Evolutionary conservation across 257 asterid species (phyloP).

Genomic region (Jaltomata sinuosa): DNA sequence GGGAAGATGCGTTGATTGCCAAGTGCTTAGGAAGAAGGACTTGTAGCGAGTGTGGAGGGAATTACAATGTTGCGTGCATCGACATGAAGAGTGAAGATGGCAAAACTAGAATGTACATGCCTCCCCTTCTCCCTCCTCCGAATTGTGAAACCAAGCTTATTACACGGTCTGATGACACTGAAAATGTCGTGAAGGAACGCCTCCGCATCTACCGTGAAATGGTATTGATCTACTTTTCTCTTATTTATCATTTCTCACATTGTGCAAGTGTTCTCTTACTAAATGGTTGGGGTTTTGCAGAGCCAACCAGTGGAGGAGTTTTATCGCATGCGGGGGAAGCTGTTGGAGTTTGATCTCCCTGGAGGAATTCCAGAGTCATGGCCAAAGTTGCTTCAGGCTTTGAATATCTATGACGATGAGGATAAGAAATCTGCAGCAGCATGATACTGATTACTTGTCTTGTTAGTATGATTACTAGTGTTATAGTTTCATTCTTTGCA

Average conservation of each 20-base stretch:
- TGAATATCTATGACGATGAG: slow-evolving; percentile 61
- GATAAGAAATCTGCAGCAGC: slow-evolving; percentile 67
- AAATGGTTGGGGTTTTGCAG: slow-evolving; percentile 23
- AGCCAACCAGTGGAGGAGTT: slow-evolving; percentile 83
- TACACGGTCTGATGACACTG: slow-evolving; percentile 79
- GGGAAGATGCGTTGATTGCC: slow-evolving; percentile 77
- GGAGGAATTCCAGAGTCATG: slow-evolving; percentile 96
- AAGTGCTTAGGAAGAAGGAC: slow-evolving; percentile 96
- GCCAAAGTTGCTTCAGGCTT: slow-evolving; percentile 74
- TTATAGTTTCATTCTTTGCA: slow-evolving; percentile 46
- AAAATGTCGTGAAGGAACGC: slow-evolving; percentile 82
- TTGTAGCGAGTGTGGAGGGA: slow-evolving; percentile 86
- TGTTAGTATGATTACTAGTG: slow-evolving; percentile 2
- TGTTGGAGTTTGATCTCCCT: slow-evolving; percentile 85
- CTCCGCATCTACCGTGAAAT: slow-evolving; percentile 60
- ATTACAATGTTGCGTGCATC: slow-evolving; percentile 79
- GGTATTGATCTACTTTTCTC: slow-evolving; percentile 28
- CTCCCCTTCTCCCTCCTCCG: slow-evolving; percentile 94
- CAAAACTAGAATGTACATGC: slow-evolving; percentile 68
- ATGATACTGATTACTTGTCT: slow-evolving; percentile 14
- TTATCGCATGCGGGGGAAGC: slow-evolving; percentile 61
- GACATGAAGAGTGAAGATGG: slow-evolving; percentile 67
- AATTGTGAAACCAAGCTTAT: slow-evolving; percentile 74
- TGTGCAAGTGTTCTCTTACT: not conserved
- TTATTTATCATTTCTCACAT: not conserved